Conservation (phyloP, 768 basidiomycete genomes). For the Trametes cingulata region DNA sequence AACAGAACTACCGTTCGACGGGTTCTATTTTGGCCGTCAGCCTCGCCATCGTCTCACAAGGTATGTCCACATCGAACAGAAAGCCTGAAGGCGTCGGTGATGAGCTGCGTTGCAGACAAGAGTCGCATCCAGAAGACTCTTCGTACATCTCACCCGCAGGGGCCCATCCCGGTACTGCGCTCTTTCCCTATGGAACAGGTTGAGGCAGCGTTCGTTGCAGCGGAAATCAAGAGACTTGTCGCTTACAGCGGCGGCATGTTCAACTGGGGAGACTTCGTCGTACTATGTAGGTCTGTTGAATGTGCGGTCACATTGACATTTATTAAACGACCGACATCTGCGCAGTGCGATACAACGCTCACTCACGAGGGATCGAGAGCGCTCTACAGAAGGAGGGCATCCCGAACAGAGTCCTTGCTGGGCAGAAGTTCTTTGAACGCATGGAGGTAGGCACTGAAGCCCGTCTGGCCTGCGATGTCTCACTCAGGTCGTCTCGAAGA, state of each 20-base stretch:
- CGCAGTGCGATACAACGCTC: conserved; percentile 77
- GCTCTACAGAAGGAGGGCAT: conserved; percentile 79
- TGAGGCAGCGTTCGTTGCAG: conserved; percentile 72
- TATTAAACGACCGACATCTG: neutral
- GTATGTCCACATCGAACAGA: conserved; percentile 36
- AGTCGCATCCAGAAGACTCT: conserved; percentile 74
- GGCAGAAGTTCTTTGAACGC: conserved; percentile 87
- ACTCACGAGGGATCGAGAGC: conserved; percentile 74
- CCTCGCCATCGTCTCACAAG: conserved; percentile 81
- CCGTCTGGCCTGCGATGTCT: neutral
- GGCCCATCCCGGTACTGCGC: conserved; percentile 59
- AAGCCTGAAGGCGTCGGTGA: neutral
- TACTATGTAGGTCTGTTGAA: conserved; percentile 60
- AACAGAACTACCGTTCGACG: conserved; percentile 88
- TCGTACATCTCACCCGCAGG: conserved; percentile 64
- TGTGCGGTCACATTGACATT: neutral
- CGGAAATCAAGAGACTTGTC: conserved; percentile 76
- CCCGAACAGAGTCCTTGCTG: conserved; percentile 72
- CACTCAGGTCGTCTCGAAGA: conserved; percentile 36
- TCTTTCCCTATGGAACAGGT: conserved; percentile 53
- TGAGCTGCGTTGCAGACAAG: conserved; percentile 50
- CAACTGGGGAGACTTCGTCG: conserved; percentile 73
- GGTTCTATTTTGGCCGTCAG: conserved; percentile 71
- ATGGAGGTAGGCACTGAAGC: conserved; percentile 50
- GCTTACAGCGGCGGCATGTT: conserved; percentile 73